phyloP scores from a whole-genome alignment of 2,329 filamentous ascomycete genomes.

The Teratosphaeriaceae sp. region DNA sequence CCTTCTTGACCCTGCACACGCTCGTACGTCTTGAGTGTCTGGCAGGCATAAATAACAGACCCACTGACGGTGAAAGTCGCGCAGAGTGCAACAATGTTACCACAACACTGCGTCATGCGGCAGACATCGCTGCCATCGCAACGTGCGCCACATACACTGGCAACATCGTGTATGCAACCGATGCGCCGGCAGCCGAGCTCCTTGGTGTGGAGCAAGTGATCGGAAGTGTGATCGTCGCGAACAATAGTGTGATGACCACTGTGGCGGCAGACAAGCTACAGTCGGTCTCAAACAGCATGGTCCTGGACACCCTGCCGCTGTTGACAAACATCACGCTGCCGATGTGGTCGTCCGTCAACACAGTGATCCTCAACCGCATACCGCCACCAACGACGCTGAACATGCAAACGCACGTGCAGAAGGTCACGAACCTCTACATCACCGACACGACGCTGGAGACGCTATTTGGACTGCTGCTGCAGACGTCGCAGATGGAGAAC shows the following conservation, averaged over 20 bases:
- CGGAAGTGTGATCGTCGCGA: conserved; percentile 5
- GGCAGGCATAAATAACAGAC: neutral
- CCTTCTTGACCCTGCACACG: neutral
- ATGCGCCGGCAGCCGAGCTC: conserved; percentile 2
- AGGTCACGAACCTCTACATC: conserved; percentile 9
- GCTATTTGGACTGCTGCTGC: conserved; percentile 4
- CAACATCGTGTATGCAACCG: conserved; percentile 2
- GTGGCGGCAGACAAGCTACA: conserved; percentile 1
- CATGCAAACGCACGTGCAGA: conserved; percentile 7
- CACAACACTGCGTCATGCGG: conserved; percentile 1
- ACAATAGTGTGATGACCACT: conserved; percentile 4
- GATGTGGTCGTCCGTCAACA: conserved; percentile 5
- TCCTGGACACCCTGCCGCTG: conserved; percentile 7
- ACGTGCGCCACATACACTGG: conserved; percentile 1
- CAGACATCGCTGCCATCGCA: conserved; percentile 1
- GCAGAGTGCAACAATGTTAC: conserved; percentile 4
- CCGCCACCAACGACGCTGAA: conserved; percentile 6
- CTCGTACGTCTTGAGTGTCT: neutral
- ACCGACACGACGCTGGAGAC: conserved; percentile 9
- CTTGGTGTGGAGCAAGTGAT: conserved; percentile 5
- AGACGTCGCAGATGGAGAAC: conserved; percentile 7
- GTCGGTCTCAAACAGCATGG: conserved; percentile 2
- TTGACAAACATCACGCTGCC: conserved; percentile 9
- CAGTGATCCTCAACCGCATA: conserved; percentile 4
- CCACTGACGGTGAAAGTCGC: neutral